phyloP scores from a whole-genome alignment of 495 filamentous ascomycete species.

The Penicillium chermesinum region DNA sequence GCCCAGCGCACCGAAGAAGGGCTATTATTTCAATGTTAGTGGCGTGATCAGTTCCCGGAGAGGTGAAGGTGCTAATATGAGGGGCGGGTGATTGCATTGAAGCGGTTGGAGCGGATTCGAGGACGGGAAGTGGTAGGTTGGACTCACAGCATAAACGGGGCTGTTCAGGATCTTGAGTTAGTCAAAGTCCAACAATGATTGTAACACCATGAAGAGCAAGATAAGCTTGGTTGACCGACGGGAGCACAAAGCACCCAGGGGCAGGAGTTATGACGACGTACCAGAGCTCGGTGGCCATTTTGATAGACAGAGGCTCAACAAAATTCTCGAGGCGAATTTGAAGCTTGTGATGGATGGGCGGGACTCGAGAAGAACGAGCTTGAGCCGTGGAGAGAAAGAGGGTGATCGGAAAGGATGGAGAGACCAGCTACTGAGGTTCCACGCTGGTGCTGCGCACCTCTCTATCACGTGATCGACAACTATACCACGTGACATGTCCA shows the following conservation, averaged over 20 bases:
- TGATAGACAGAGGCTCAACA: slow-evolving; percentile 23
- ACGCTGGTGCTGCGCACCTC: slow-evolving; percentile 26
- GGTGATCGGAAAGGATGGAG: slow-evolving; percentile 31
- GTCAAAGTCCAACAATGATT: slow-evolving; percentile 24
- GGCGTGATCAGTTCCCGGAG: slow-evolving; percentile 10
- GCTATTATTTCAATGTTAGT: slow-evolving; percentile 49
- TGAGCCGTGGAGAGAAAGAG: slow-evolving; percentile 24
- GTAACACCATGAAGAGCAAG: slow-evolving; percentile 3
- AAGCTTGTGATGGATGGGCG: slow-evolving; percentile 17
- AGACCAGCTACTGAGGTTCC: slow-evolving; percentile 35
- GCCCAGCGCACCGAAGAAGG: slow-evolving; percentile 99
- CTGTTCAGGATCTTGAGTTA: slow-evolving; percentile 49
- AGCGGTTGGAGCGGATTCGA: slow-evolving; percentile 6
- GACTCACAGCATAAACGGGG: slow-evolving; percentile 98
- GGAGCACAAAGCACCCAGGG: slow-evolving; percentile 22
- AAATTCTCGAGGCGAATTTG: slow-evolving; percentile 10
- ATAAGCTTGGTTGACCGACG: slow-evolving; percentile 26
- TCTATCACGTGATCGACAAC: slow-evolving; percentile 28
- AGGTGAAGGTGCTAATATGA: slow-evolving; percentile 5
- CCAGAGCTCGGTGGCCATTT: slow-evolving; percentile 64
- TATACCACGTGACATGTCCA: background rate
- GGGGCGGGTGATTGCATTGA: slow-evolving; percentile 15
- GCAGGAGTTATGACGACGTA: slow-evolving; percentile 43
- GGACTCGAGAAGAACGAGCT: slow-evolving; percentile 18
- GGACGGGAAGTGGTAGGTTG: slow-evolving; percentile 6